phyloP scores from a whole-genome alignment of 202 grass and related monocot genomes.

The Schoenoplectus tabernaemontani region DNA sequence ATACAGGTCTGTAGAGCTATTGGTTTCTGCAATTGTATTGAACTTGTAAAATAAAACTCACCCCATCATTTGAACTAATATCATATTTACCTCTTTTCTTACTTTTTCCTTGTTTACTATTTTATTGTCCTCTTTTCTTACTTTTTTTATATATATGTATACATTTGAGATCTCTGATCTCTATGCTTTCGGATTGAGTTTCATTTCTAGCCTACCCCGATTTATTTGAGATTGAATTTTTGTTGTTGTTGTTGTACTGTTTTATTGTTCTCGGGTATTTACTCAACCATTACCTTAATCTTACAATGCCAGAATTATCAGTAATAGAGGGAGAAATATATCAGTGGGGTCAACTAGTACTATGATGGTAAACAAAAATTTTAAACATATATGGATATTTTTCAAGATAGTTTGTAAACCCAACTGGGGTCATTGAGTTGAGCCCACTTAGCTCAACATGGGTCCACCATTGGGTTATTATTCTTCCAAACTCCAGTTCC shows the following conservation, averaged over 20 bases:
- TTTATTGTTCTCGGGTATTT: neutral
- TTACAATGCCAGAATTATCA: neutral
- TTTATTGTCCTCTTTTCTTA: no score
- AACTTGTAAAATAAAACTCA: neutral
- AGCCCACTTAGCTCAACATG: neutral
- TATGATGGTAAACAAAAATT: no score
- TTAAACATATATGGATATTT: neutral
- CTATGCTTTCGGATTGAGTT: no score
- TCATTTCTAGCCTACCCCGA: no score
- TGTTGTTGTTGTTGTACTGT: no score
- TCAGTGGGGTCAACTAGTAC: neutral
- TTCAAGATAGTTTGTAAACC: neutral
- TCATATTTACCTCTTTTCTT: neutral
- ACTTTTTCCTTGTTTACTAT: neutral
- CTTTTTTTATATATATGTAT: no score
- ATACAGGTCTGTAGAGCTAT: conserved; percentile 24
- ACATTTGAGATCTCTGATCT: no score
- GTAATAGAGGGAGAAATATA: neutral
- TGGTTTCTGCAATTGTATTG: neutral
- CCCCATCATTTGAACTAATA: no score
- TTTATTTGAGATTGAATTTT: no score
- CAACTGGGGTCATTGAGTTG: neutral
- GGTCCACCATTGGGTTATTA: neutral
- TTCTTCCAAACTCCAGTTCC: neutral
- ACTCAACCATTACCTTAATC: neutral